Base-by-base conservation (phyloP, 1,139 yeast species). In the Candida sp. region DNA sequence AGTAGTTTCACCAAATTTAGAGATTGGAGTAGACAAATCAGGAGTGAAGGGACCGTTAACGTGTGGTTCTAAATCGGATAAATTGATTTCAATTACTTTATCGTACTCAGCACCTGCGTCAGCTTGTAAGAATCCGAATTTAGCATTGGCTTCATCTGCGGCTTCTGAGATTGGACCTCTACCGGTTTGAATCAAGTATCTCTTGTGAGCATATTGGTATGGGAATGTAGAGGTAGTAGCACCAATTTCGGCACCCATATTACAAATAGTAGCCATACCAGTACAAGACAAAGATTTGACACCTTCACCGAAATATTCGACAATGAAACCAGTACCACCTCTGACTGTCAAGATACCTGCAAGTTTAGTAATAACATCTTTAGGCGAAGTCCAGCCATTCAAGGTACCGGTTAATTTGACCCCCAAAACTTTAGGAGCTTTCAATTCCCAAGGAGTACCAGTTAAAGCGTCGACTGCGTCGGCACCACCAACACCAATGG, bases 161-260 rank as follows among this genome's bases (percentile, higher is more conserved):
- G 87, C 81, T 27, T 82, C 79, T 22, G 96, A 96, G 52, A 91
- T 80, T 41, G 90, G 87, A 8, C 73, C 84, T 68, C 98, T 81
- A 48, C 80, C 81, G 21, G 99, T 93, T 43, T 95, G 87, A 39
- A 74, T 60, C 60, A 93, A 77, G 67, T 91, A 93, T 49, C 90
- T 76, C 55, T 75, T 77, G 73, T 88, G 96, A 36, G 96, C 89
- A 44, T 84, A 85, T 61, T 88, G 93, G 79, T 83, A 90, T 45
- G 99, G 99, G 88, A 93, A 93, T 43, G 91, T 79, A 8, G 97
- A 90, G 35, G 99, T 93, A 30, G 99, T 93, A 33, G 98, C 98
- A 63, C 99, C 99, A 49, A 93, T 88, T 70, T 93, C 99, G 44
- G 99, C 99, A 61, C 99, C 99, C 99, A 93, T 93, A 68, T 93